Base-by-base conservation (phyloP, 2,329 filamentous ascomycete genomes). In the Talaromyces sp. region DNA sequence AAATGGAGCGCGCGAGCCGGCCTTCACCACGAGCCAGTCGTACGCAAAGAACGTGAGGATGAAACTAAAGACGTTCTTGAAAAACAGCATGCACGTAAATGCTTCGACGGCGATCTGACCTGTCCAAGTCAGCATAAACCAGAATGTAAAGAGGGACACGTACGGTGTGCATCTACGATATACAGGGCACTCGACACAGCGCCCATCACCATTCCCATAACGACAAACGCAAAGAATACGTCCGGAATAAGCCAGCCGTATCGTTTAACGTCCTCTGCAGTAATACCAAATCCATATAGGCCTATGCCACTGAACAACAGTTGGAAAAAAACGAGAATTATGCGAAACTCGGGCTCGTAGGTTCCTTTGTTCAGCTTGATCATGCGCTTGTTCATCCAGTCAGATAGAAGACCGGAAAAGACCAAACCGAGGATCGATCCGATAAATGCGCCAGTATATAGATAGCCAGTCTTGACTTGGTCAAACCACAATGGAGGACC, bases 1-100 rank as follows among this genome's bases (percentile, higher is more conserved):
- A 78, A 97, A 94, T 35, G 61, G 61, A 0, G 86, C 80, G 24
- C 72, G 72, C 56, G 84, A 83, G 66, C 87, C 86, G 1, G 87
- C 87, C 9, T 75, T 74, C 0, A 79, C 69, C 10, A 90, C 83
- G 31, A 97, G 83, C 93, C 94, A 97, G 65, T 93, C 83, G 72
- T 92, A 96, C 0, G 92, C 92, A 70, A 87, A 90, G 75, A 89
- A 96, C 0, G 93, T 96, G 64, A 97, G 81, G 7, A 88, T 87
- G 72, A 96, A 97, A 68, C 89, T 91, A 80, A 97, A 96, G 68
- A 97, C 85, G 78, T 97, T 97, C 79, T 97, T 97, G 83, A 97
- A 97, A 62, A 97, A 89, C 69, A 97, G 85, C 75, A 95, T 86
- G 78, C 92, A 91, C 0, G 93, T 97, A 75, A 97, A 96, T 7